Evolutionary conservation across 257 asterid species (phyloP), one percentile per base, ranked within the genome.

Genomic region (Buddleja alternifolia): DNA sequence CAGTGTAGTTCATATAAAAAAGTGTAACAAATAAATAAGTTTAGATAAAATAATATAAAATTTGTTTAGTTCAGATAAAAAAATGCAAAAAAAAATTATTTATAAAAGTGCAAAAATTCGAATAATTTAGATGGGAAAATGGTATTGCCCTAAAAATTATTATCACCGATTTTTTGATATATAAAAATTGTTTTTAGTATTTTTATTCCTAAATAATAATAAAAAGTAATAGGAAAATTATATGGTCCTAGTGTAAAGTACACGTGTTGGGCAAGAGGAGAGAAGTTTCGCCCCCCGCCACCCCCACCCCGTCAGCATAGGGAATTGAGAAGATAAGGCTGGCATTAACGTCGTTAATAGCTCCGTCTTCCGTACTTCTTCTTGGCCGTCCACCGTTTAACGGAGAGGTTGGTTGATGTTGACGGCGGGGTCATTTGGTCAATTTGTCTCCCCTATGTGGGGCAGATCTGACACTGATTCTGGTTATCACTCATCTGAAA

Each of bases 241-340:
- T 29, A 1, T 29, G 5, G 34, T 29, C 5, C 2, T 5, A 2
- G 34, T 29, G 34, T 5, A 29, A 29, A 29, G 61, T 25, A 69
- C 63, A 65, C 73, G 61, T 40, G 72, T 60, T 34, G 51, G 3
- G 59, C 56, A 54, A 41, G 51, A 63, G 63, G 37, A 47, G 59
- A 46, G 58, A 72, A 14, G 21, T 12, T 37, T 37, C 34, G 68
- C 24, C n/a, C n/a, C n/a, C n/a, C n/a, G n/a, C n/a, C n/a, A n/a
- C n/a, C n/a, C n/a, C n/a, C n/a, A n/a, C n/a, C n/a, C n/a, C 56
- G 42, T 66, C 5, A 4, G 64, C 75, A 61, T 71, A 10, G 80
- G 73, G 76, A 71, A 75, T 71, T 75, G 83, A 79, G 73, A 75
- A 72, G 84, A 79, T 79, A 75, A 79, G 78, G 55, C 16, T 59